Evolutionary conservation across 2,329 filamentous ascomycete genomes (phyloP).

Genomic region (Pyricularia sp.): DNA sequence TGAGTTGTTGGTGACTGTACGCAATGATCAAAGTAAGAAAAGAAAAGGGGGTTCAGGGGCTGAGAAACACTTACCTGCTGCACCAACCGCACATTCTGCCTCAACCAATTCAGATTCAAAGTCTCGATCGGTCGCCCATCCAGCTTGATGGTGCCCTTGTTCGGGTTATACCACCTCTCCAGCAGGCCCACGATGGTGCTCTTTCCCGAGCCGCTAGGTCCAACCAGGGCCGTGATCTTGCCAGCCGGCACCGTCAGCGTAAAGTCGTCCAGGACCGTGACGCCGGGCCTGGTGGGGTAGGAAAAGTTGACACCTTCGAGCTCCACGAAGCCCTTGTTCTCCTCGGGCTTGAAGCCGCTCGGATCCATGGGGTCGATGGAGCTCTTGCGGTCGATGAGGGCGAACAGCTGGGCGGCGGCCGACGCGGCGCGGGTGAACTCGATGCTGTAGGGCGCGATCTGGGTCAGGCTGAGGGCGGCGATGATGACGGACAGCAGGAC

Average conservation of each 20-base stretch:
- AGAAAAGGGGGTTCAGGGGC: too few species aligned
- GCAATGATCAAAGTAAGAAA: constrained; percentile 21
- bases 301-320: constrained; percentile 31
- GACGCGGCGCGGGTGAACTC: constrained; percentile 28
- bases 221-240: constrained; percentile 33
- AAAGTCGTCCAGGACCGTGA: constrained; percentile 30
- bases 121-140: constrained; percentile 23
- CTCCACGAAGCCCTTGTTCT: constrained; percentile 24
- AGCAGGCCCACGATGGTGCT: constrained; percentile 29
- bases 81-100: constrained; percentile 53
- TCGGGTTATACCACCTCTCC: constrained; percentile 28
- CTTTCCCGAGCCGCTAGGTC: constrained; percentile 28
- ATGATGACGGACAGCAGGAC: constrained; percentile 29
- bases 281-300: constrained; percentile 33
- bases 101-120: constrained; percentile 38
- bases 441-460: constrained; percentile 25
- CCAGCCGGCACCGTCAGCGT: constrained; percentile 31
- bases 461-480: constrained; percentile 24
- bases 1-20: constrained; percentile 87
- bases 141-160: constrained; percentile 23
- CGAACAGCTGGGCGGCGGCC: constrained; percentile 24
- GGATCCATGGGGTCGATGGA: constrained; percentile 24
- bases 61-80: constrained; percentile 35
- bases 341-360: constrained; percentile 19
- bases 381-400: constrained; percentile 26